These are phyloP conservation scores for Beauveria sp. DNA, from an alignment of 2,329 filamentous ascomycete genomes.

Conservation along the genomic window DNA sequence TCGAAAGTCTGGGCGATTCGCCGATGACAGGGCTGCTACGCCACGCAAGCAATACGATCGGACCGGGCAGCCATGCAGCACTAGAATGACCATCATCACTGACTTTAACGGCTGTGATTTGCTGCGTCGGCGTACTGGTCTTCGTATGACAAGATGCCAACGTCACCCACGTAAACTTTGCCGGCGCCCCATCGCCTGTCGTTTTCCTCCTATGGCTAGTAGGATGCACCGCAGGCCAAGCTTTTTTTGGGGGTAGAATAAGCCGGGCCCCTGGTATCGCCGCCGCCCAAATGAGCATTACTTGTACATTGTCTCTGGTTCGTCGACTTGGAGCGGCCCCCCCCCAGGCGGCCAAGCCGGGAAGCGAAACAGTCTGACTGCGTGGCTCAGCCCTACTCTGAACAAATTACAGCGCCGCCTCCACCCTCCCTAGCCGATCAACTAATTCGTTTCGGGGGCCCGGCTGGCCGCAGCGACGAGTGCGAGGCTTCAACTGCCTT, in stretches of 20 bases:
- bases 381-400: slow-evolving; percentile 9
- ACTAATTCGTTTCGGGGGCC: neutral
- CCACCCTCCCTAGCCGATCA: neutral
- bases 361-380: neutral
- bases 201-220: slow-evolving; percentile 4
- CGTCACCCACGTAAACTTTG: slow-evolving; percentile 1
- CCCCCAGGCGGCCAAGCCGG: neutral
- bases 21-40: slow-evolving; percentile 4
- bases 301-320: neutral
- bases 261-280: neutral
- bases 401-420: neutral
- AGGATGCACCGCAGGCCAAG: neutral
- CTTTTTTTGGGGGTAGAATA: neutral
- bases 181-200: neutral
- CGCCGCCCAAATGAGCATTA: neutral
- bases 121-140: neutral
- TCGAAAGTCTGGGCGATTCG: neutral
- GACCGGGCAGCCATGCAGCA: neutral
- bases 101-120: neutral
- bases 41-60: slow-evolving; percentile 8
- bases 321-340: neutral
- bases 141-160: neutral
- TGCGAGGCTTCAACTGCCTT: slow-evolving; percentile 1
- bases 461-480: neutral
- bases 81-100: neutral